Percentiles rank a stretch among this genome's conserved stretches.
Conservation (phyloP, 2,329 filamentous ascomycete genomes). For the Magnaporthiopsis incrustans region DNA sequence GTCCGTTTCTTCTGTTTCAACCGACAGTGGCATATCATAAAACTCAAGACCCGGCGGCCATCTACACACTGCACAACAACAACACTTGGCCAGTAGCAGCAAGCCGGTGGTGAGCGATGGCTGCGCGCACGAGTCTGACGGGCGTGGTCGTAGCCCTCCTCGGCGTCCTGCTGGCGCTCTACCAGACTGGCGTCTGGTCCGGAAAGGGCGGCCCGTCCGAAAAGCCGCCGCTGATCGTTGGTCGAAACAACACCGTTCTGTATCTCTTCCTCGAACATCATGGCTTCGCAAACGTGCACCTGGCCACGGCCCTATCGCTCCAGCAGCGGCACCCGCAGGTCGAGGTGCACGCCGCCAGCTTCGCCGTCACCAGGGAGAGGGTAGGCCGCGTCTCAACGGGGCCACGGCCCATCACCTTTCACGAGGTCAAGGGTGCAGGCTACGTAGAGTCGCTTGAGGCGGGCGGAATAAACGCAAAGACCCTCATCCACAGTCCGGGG, state of each 20-base stretch:
- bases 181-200: not conserved
- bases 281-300: constrained; percentile 25
- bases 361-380: not conserved
- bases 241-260: constrained; percentile 22
- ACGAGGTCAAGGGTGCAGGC: not conserved
- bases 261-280: constrained; percentile 19
- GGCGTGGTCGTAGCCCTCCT: not conserved
- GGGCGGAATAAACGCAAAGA: constrained; percentile 17
- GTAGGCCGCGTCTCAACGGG: constrained; percentile 1
- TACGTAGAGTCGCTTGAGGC: not conserved
- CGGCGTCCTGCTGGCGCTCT: not conserved
- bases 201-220: not conserved
- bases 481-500: constrained; percentile 20
- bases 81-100: too few species aligned
- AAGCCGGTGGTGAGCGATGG: not conserved
- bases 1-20: too few species aligned
- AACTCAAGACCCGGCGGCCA: too few species aligned
- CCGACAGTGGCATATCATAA: too few species aligned
- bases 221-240: constrained; percentile 7
- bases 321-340: constrained; percentile 21
- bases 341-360: constrained; percentile 19
- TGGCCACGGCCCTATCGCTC: constrained; percentile 22
- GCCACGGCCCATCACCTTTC: constrained; percentile 4
- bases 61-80: not conserved
- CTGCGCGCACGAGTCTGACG: not conserved